A percentile compares a stretch with the other conserved stretches of the same genome.
Conservation (phyloP, 2,329 filamentous ascomycete genomes). For the Thielaviopsis populi region DNA sequence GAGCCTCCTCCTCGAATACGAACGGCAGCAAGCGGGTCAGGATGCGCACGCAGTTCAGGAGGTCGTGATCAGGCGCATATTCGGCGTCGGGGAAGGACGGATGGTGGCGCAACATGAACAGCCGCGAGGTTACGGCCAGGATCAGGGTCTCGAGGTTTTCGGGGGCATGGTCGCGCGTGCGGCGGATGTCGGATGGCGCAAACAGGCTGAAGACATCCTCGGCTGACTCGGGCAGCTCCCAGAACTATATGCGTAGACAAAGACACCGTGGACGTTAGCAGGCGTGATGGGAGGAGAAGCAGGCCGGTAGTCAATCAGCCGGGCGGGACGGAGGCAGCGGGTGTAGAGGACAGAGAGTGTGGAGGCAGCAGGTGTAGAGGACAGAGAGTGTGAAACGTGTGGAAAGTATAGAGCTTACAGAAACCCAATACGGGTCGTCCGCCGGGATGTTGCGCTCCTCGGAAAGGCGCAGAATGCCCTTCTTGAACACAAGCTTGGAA, state of each 20-base stretch:
- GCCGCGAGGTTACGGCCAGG: slow-evolving; percentile 64
- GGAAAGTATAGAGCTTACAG: slow-evolving; percentile 52
- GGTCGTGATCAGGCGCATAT: slow-evolving; percentile 69
- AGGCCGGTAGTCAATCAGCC: not conserved
- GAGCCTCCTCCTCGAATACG: slow-evolving; percentile 73
- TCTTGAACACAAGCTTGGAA: slow-evolving; percentile 97
- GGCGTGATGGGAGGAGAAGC: slow-evolving; percentile 12
- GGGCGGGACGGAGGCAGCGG: not conserved
- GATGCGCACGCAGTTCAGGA: slow-evolving; percentile 88
- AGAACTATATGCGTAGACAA: slow-evolving; percentile 52
- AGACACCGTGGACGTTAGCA: not conserved
- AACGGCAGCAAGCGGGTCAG: slow-evolving; percentile 82
- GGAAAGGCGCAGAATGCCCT: slow-evolving; percentile 93
- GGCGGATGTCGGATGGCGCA: slow-evolving; percentile 72
- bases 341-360: too few relatives aligned
- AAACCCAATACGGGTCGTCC: slow-evolving; percentile 84
- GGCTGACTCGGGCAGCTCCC: slow-evolving; percentile 87
- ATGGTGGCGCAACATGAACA: slow-evolving; percentile 72
- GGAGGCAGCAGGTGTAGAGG: not conserved
- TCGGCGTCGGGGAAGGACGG: slow-evolving; percentile 81
- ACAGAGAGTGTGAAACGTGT: too few relatives aligned
- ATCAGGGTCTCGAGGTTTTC: slow-evolving; percentile 84
- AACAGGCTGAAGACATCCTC: slow-evolving; percentile 97
- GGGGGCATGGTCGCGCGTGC: slow-evolving; percentile 69
- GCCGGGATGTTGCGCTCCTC: slow-evolving; percentile 76